These are phyloP conservation scores for Metschnikowia dekortorum DNA, from an alignment of 805 yeast species.

Conservation along the genomic window DNA sequence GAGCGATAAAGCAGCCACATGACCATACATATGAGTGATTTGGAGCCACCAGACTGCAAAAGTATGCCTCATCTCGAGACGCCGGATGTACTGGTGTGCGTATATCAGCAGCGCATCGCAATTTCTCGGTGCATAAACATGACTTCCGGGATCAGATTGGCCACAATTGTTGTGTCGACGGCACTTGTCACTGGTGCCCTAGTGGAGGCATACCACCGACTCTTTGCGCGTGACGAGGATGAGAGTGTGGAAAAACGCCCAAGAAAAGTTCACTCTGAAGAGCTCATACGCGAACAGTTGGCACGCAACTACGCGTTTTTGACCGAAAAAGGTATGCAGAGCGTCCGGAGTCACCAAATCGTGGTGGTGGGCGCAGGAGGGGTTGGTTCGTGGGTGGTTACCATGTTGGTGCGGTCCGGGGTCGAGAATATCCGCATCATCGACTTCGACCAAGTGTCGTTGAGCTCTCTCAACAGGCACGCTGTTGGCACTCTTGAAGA, in stretches of 20 bases:
- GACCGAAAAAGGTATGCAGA: slow-evolving; percentile 77
- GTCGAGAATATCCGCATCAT: slow-evolving; percentile 71
- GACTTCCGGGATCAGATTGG: slow-evolving; percentile 7
- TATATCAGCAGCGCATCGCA: slow-evolving; percentile 1
- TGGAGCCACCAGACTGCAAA: too few relatives aligned
- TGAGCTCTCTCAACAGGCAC: slow-evolving; percentile 89
- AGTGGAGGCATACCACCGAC: slow-evolving; percentile 12
- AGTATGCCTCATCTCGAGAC: background rate
- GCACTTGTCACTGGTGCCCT: slow-evolving; percentile 10
- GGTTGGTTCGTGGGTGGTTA: slow-evolving; percentile 94
- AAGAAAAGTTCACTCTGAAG: slow-evolving; percentile 43
- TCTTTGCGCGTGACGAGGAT: background rate
- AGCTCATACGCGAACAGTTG: slow-evolving; percentile 81
- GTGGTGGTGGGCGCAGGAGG: slow-evolving; percentile 96
- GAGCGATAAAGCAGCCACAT: too few relatives aligned
- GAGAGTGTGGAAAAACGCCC: background rate
- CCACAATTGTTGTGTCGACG: slow-evolving; percentile 8
- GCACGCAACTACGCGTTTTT: slow-evolving; percentile 92
- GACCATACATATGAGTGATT: too few relatives aligned
- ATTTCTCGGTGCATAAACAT: slow-evolving; percentile 4
- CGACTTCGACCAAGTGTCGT: slow-evolving; percentile 94
- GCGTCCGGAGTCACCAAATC: slow-evolving; percentile 64
- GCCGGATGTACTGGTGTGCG: slow-evolving; percentile 1
- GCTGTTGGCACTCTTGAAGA: slow-evolving; percentile 89
- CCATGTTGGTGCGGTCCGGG: slow-evolving; percentile 90